Conservation (phyloP, 805 yeast genomes). For the Candida argentea region DNA sequence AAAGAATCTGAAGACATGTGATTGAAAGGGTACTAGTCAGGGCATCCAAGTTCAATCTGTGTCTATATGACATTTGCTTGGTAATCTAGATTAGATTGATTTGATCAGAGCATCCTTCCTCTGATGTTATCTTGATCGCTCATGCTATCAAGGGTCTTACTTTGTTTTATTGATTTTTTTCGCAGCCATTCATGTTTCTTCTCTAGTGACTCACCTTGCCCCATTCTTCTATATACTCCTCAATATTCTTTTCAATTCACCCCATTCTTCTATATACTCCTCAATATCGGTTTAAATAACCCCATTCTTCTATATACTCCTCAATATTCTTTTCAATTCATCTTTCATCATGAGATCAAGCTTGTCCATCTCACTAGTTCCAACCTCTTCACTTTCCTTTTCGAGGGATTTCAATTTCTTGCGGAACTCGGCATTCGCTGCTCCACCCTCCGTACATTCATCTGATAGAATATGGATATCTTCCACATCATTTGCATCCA, state of each 20-base stretch:
- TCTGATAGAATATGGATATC: slow-evolving; percentile 29
- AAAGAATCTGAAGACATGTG: too few relatives aligned
- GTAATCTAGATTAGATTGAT: too few relatives aligned
- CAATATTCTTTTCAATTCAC: slow-evolving; percentile 4
- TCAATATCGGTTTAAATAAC: neutral
- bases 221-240: neutral
- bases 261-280: neutral
- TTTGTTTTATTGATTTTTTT: neutral
- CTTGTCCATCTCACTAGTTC: slow-evolving; percentile 24
- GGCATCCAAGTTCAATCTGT: too few relatives aligned
- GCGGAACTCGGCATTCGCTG: slow-evolving; percentile 22
- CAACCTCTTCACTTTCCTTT: slow-evolving; percentile 4
- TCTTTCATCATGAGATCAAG: slow-evolving; percentile 9
- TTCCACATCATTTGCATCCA: slow-evolving; percentile 28
- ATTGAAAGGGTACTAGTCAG: too few relatives aligned
- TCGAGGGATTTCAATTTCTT: slow-evolving; percentile 10
- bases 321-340: slow-evolving; percentile 4
- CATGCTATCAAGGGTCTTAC: neutral
- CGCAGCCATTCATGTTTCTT: neutral
- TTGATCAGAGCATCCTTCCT: too few relatives aligned
- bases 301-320: neutral
- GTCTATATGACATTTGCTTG: too few relatives aligned
- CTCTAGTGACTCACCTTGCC: neutral
- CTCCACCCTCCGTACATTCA: slow-evolving; percentile 11
- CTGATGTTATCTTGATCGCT: neutral